Conservation (phyloP, 1,284 basidiomycete species). For the Rhizoctonia solani region DNA sequence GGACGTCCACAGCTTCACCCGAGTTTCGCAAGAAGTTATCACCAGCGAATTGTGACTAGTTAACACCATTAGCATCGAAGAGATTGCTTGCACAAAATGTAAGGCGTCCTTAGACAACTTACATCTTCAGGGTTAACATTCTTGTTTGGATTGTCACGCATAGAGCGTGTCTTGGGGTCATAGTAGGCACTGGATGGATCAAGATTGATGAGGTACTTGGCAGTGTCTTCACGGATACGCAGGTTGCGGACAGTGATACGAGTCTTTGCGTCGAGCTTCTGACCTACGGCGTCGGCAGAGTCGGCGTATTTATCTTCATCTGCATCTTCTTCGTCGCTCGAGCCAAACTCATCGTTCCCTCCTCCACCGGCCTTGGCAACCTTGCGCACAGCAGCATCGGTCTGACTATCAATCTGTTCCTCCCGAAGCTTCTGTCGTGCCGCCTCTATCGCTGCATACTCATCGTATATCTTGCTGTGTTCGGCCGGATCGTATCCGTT, state of each 20-base stretch:
- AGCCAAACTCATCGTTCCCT: slow-evolving; percentile 92
- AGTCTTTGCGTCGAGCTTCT: slow-evolving; percentile 97
- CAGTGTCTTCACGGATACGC: slow-evolving; percentile 98
- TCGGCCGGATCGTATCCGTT: slow-evolving; percentile 94
- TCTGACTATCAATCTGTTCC: slow-evolving; percentile 96
- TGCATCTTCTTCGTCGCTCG: slow-evolving; percentile 91
- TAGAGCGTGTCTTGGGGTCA: slow-evolving; percentile 98
- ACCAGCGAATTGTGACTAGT: slow-evolving; percentile 85
- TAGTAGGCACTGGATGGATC: slow-evolving; percentile 97
- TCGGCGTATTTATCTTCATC: slow-evolving; percentile 98
- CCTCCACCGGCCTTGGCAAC: slow-evolving; percentile 73
- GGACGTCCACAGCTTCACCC: slow-evolving; percentile 90
- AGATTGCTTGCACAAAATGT: too few species aligned
- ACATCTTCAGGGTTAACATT: slow-evolving; percentile 84
- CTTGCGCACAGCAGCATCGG: slow-evolving; percentile 77
- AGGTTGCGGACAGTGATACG: slow-evolving; percentile 97
- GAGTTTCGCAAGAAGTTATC: slow-evolving; percentile 94
- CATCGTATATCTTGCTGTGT: slow-evolving; percentile 86
- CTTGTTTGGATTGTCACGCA: slow-evolving; percentile 93
- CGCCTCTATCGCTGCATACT: slow-evolving; percentile 91
- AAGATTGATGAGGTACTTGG: slow-evolving; percentile 97
- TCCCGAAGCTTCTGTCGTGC: slow-evolving; percentile 89
- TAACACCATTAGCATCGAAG: slow-evolving; percentile 1
- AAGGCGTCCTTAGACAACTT: slow-evolving; percentile 42
- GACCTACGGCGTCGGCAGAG: slow-evolving; percentile 94